Evolutionary conservation across 352 stramenopile species (phyloP).

Genomic region (Thraustotheca clavata): DNA sequence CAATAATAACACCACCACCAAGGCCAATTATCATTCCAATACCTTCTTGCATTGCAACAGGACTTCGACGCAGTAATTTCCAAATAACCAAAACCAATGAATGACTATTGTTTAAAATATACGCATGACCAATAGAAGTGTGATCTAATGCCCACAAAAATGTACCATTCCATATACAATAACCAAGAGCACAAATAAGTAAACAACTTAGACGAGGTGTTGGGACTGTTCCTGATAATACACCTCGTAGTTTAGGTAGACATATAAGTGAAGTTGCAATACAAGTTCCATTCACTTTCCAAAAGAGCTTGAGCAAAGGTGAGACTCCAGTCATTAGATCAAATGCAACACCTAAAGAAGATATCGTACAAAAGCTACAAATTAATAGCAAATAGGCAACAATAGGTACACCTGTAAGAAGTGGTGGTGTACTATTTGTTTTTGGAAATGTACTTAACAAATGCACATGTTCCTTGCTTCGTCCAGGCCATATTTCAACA

Average conservation of each 20-base stretch:
- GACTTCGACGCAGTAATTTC: slow-evolving; percentile 45
- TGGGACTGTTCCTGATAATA: slow-evolving; percentile 22
- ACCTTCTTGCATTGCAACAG: slow-evolving; percentile 67
- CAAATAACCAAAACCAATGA: slow-evolving; percentile 72
- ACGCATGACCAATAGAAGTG: slow-evolving; percentile 74
- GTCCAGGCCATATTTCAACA: background rate
- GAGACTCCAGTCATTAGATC: slow-evolving; percentile 48
- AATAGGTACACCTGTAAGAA: slow-evolving; percentile 31
- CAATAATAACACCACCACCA: slow-evolving; percentile 63
- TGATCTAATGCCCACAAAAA: slow-evolving; percentile 68
- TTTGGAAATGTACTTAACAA: too few species aligned
- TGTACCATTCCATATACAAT: slow-evolving; percentile 32
- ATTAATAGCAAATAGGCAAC: slow-evolving; percentile 62
- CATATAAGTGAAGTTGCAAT: slow-evolving; percentile 32
- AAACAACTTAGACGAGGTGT: slow-evolving; percentile 19
- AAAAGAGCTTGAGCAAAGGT: slow-evolving; percentile 80
- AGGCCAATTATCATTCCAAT: slow-evolving; percentile 70
- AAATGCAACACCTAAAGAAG: slow-evolving; percentile 65
- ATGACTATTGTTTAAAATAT: slow-evolving; percentile 86
- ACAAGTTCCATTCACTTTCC: slow-evolving; percentile 64
- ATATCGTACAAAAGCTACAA: slow-evolving; percentile 60
- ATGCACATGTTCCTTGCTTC: too few species aligned
- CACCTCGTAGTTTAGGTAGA: slow-evolving; percentile 20
- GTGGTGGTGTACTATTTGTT: background rate
- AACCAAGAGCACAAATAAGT: slow-evolving; percentile 26